Percentiles rank a stretch among this genome's conserved stretches.
These are phyloP conservation scores for Meripilus lineatus DNA, from an alignment of 1,284 basidiomycete species.

Conservation along the genomic window DNA sequence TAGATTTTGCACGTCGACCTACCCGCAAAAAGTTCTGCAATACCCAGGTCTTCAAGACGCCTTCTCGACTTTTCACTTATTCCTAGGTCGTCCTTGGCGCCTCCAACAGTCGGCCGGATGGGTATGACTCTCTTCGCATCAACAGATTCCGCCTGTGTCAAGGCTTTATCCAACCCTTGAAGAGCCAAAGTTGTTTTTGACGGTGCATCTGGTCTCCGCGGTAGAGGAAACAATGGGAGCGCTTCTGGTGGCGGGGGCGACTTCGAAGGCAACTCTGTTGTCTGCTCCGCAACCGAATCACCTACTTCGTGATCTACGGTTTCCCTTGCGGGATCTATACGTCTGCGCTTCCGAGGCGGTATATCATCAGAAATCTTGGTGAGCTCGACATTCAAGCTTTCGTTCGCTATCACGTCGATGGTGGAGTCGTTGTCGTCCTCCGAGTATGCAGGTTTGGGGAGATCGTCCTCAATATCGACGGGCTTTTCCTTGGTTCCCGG, in stretches of 20 bases:
- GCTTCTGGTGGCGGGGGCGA: conserved; percentile 31
- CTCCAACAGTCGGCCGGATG: conserved; percentile 41
- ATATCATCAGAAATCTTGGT: too few relatives aligned
- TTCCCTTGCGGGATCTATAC: conserved; percentile 21
- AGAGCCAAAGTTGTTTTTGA: conserved; percentile 62
- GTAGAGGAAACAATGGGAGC: conserved; percentile 69
- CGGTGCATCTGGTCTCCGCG: conserved; percentile 65
- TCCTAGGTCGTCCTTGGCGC: conserved; percentile 38
- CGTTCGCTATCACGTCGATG: too few relatives aligned
- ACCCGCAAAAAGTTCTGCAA: conserved; percentile 86
- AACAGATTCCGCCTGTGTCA: conserved; percentile 70
- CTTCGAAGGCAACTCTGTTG: conserved; percentile 7
- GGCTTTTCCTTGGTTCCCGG: neutral
- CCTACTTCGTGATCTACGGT: neutral
- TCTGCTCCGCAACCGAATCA: conserved; percentile 1
- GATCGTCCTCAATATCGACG: too few relatives aligned
- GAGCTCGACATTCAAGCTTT: too few relatives aligned
- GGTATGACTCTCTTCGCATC: conserved; percentile 48
- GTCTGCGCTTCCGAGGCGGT: conserved; percentile 35
- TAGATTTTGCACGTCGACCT: conserved; percentile 22
- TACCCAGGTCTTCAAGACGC: conserved; percentile 70
- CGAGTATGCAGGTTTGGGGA: too few relatives aligned
- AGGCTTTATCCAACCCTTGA: conserved; percentile 74
- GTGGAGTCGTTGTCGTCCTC: too few relatives aligned
- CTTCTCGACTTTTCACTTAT: conserved; percentile 59